Conservation (phyloP, 2,329 filamentous ascomycete genomes). For the Colletotrichum karsti region DNA sequence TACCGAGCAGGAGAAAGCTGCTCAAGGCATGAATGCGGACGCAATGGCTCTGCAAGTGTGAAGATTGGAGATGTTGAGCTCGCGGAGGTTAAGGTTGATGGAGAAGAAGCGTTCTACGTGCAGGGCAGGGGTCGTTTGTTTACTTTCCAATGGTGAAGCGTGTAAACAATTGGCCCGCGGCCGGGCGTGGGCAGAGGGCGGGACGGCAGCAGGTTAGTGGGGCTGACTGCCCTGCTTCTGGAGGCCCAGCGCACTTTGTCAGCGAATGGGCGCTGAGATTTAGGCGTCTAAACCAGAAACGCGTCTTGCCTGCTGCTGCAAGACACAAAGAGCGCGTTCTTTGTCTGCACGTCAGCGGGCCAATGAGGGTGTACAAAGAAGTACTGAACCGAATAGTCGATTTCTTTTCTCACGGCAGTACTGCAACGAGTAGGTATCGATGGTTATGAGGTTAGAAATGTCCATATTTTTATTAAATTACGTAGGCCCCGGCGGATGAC, state of each 20-base stretch:
- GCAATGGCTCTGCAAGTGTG: slow-evolving; percentile 18
- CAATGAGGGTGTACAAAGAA: neutral
- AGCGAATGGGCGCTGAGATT: slow-evolving; percentile 9
- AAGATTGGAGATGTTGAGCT: slow-evolving; percentile 9
- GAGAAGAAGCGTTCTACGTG: slow-evolving; percentile 20
- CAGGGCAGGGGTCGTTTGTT: slow-evolving; percentile 28
- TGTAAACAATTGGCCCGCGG: slow-evolving; percentile 27
- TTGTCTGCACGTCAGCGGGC: neutral
- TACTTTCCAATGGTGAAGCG: slow-evolving; percentile 23
- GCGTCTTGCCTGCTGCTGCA: slow-evolving; percentile 7
- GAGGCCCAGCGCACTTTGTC: slow-evolving; percentile 4
- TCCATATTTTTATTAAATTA: neutral
- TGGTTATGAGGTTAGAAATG: too few relatives aligned
- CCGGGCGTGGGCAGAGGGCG: slow-evolving; percentile 10
- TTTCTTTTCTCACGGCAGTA: too few relatives aligned
- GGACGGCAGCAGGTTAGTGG: slow-evolving; percentile 22
- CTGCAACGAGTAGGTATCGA: too few relatives aligned
- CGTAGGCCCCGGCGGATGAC: neutral
- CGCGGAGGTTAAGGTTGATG: slow-evolving; percentile 8
- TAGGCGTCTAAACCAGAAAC: neutral
- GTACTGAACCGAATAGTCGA: neutral
- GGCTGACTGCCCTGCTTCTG: slow-evolving; percentile 4
- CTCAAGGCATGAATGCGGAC: slow-evolving; percentile 21
- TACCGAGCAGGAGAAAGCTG: slow-evolving; percentile 24
- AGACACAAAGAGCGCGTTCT: slow-evolving; percentile 20